Percentiles rank a stretch among this genome's conserved stretches.
Conservation (phyloP, 2,329 filamentous ascomycete species). For the Apiospora koreana region DNA sequence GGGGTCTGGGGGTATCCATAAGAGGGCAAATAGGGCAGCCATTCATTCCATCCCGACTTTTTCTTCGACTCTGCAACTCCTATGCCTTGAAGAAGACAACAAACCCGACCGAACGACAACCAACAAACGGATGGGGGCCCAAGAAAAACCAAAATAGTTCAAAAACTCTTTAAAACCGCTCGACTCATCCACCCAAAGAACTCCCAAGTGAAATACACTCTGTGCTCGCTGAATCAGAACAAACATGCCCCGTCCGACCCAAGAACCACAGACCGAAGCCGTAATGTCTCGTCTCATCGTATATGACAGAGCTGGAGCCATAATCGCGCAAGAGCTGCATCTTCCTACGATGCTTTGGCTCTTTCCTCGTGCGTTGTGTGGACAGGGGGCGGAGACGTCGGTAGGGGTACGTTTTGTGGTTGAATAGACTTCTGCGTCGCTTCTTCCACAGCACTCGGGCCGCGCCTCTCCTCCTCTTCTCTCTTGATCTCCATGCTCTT, state of each 20-base stretch:
- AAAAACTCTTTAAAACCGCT: not conserved
- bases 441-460: constrained; percentile 16
- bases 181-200: constrained; percentile 1
- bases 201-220: not conserved
- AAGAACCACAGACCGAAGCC: not conserved
- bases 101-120: not conserved
- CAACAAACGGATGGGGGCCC: not conserved
- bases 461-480: constrained; percentile 40
- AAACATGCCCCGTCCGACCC: not conserved
- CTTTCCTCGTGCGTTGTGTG: constrained; percentile 25
- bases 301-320: constrained; percentile 5
- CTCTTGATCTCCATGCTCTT: constrained; percentile 52
- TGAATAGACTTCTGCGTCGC: constrained; percentile 15
- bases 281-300: not conserved
- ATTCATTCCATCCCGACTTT: not conserved
- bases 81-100: not conserved
- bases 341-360: constrained; percentile 24
- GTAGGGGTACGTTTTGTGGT: constrained; percentile 29
- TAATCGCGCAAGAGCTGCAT: constrained; percentile 6
- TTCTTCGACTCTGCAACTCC: not conserved
- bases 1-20: not conserved
- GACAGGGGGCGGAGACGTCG: constrained; percentile 29
- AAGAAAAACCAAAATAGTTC: not conserved
- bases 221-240: constrained; percentile 1
- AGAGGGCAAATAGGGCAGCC: not conserved